Conservation (phyloP, 2,329 filamentous ascomycete species). For the Aureobasidium leucospermi region DNA sequence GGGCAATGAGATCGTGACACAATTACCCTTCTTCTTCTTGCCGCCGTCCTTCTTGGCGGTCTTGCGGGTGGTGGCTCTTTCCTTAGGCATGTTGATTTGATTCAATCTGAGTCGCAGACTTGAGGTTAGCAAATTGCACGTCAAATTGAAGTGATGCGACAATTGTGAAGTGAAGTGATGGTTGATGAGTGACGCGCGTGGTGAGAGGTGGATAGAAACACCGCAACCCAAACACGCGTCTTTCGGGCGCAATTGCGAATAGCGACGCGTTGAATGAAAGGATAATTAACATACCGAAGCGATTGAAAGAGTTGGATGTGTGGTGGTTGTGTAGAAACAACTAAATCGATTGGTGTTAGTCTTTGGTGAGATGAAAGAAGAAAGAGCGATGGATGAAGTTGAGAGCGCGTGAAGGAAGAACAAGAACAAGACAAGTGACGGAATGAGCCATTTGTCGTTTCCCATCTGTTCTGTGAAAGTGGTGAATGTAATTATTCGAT, state of each 20-base stretch:
- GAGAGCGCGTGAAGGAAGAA: background rate
- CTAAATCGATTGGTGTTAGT: slow-evolving; percentile 2
- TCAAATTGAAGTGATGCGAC: background rate
- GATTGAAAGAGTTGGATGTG: slow-evolving; percentile 7
- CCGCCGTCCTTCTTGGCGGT: slow-evolving; percentile 46
- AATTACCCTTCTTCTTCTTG: slow-evolving; percentile 65
- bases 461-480: background rate
- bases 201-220: background rate
- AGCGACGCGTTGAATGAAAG: background rate
- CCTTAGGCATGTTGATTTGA: slow-evolving; percentile 55
- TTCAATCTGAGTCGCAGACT: slow-evolving; percentile 5
- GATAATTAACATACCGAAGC: background rate
- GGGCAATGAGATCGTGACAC: slow-evolving; percentile 6
- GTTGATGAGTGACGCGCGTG: background rate
- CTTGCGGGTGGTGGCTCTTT: slow-evolving; percentile 55
- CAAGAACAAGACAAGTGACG: slow-evolving; percentile 3
- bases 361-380: background rate
- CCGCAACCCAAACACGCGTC: slow-evolving; percentile 2
- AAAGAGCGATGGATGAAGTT: background rate
- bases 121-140: background rate
- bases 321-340: background rate
- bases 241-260: slow-evolving; percentile 1
- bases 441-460: background rate
- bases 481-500: background rate
- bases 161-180: background rate